phyloP scores from a whole-genome alignment of 257 asterid species.

The Verbena officinalis region DNA sequence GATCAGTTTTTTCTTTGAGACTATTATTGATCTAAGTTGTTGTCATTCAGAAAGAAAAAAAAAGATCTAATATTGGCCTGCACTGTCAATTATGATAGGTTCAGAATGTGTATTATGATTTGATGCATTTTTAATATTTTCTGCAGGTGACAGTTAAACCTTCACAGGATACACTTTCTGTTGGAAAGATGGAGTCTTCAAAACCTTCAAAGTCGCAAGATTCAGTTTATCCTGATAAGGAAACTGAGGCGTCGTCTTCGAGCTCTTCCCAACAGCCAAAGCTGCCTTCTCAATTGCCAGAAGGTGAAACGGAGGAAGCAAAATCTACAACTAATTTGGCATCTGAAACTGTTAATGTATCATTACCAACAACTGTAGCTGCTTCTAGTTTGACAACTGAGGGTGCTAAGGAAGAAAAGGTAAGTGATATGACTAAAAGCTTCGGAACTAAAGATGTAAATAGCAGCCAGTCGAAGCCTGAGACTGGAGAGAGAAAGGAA shows the following conservation, averaged over 20 bases:
- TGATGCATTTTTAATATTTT: conserved; percentile 10
- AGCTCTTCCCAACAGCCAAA: too few species aligned
- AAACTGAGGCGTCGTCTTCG: too few species aligned
- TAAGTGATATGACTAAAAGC: conserved; percentile 28
- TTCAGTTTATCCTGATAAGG: conserved; percentile 43
- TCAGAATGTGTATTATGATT: conserved; percentile 9
- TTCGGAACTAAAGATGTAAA: conserved; percentile 29
- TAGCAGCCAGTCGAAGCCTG: conserved; percentile 35
- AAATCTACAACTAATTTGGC: conserved; percentile 32
- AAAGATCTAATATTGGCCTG: not conserved
- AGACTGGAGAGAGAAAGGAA: conserved; percentile 30
- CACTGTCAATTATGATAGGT: conserved; percentile 8
- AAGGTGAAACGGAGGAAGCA: conserved; percentile 32
- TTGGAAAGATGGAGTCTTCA: conserved; percentile 46
- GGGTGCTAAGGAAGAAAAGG: conserved; percentile 23
- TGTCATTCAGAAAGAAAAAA: not conserved
- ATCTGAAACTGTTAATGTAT: conserved; percentile 38
- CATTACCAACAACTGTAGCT: conserved; percentile 26
- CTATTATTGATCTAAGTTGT: conserved; percentile 5
- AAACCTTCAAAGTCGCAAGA: conserved; percentile 39
- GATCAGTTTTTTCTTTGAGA: conserved; percentile 1
- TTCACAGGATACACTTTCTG: conserved; percentile 49
- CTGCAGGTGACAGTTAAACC: conserved; percentile 81
- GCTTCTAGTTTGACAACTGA: conserved; percentile 32
- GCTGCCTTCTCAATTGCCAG: conserved; percentile 41